These are phyloP conservation scores for Actinomortierella ambigua DNA, from an alignment of 371 early-diverging fungal genomes.

Conservation along the genomic window DNA sequence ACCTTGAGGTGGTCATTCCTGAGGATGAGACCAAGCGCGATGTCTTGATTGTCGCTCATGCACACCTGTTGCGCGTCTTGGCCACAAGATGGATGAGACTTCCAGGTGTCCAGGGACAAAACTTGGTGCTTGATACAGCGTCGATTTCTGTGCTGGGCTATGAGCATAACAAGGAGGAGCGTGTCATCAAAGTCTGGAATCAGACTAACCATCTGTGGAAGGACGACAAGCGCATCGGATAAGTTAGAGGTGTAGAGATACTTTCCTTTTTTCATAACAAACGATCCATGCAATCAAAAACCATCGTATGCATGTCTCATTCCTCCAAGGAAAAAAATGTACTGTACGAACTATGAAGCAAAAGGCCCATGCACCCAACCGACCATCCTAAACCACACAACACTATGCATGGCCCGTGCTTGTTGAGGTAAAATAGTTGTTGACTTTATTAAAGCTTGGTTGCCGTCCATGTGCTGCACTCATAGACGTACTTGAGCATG, in stretches of 20 bases:
- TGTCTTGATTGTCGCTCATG: conserved; percentile 46
- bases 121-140: conserved; percentile 47
- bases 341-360: background rate
- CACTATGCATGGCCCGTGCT: background rate
- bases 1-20: conserved; percentile 16
- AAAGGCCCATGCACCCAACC: background rate
- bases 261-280: too few species aligned
- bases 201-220: conserved; percentile 43
- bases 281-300: too few species aligned
- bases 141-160: conserved; percentile 45
- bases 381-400: background rate
- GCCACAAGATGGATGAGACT: conserved; percentile 44
- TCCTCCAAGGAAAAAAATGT: too few species aligned
- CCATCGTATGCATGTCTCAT: too few species aligned
- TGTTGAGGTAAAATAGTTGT: background rate
- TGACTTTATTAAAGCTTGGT: conserved; percentile 44
- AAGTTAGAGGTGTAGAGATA: background rate
- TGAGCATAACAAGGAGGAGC: conserved; percentile 43
- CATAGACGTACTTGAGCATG: conserved; percentile 87
- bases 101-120: conserved; percentile 27
- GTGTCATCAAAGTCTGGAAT: conserved; percentile 45
- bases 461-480: conserved; percentile 67
- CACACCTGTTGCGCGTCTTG: conserved; percentile 46
- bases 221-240: conserved; percentile 29
- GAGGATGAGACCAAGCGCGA: conserved; percentile 19